These are phyloP conservation scores for Cicer judaicum DNA, from an alignment of 306 rosid species.

Conservation along the genomic window DNA sequence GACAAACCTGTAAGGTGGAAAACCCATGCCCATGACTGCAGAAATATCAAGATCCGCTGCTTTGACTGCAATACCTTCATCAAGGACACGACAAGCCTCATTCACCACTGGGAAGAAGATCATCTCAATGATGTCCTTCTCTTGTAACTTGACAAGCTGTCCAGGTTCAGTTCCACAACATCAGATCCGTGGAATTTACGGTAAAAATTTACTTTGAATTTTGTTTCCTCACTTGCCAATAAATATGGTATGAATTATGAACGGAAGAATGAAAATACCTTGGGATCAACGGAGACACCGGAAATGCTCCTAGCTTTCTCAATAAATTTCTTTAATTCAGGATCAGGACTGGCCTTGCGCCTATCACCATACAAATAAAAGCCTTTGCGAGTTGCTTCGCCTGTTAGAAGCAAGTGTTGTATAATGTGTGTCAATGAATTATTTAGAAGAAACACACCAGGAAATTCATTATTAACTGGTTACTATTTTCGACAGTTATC, in stretches of 20 bases:
- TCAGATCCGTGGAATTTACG: constrained; percentile 20
- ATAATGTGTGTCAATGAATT: constrained; percentile 15
- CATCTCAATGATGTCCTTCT: constrained; percentile 91
- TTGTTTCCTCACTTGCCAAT: constrained; percentile 7
- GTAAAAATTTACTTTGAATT: constrained; percentile 6
- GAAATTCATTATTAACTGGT: constrained; percentile 4
- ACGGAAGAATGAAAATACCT: constrained; percentile 57
- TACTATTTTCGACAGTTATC: constrained; percentile 28
- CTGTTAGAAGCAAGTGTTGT: constrained; percentile 50
- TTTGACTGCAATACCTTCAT: constrained; percentile 90
- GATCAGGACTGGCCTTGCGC: constrained; percentile 83
- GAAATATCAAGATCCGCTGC: constrained; percentile 91
- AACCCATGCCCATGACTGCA: constrained; percentile 93
- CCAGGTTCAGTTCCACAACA: constrained; percentile 43
- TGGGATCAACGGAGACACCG: constrained; percentile 70
- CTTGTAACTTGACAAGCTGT: constrained; percentile 77
- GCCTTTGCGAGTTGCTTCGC: constrained; percentile 80
- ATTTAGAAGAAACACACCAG: constrained; percentile 14
- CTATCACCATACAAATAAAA: constrained; percentile 78
- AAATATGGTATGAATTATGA: constrained; percentile 18
- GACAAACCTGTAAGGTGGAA: constrained; percentile 92
- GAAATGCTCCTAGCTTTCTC: constrained; percentile 85
- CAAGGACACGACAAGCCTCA: constrained; percentile 95
- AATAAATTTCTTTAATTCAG: constrained; percentile 77
- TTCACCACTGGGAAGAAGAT: constrained; percentile 94